Evolutionary conservation across 73 alveolate species (phyloP).

Genomic region (Symbiodinium natans): DNA sequence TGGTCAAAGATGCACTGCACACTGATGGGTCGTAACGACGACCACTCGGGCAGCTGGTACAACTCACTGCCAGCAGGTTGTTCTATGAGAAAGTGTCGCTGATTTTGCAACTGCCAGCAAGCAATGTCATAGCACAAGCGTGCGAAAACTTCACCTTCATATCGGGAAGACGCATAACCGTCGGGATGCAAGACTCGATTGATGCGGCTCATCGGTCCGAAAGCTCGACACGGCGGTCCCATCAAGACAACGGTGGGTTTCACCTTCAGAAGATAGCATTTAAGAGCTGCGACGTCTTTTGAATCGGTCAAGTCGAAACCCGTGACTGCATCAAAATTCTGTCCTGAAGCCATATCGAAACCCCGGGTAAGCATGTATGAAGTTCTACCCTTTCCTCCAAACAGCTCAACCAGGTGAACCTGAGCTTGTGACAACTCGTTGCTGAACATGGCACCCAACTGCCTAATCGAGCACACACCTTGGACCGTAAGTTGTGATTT

Average conservation of each 20-base stretch:
- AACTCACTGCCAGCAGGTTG: neutral
- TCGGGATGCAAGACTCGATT: constrained; percentile 3
- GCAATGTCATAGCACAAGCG: neutral
- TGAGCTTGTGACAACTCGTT: neutral
- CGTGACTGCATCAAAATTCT: neutral
- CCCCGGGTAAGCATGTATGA: neutral
- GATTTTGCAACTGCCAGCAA: neutral
- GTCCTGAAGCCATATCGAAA: neutral
- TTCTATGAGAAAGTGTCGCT: neutral
- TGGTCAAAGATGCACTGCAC: neutral
- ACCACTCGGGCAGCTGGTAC: neutral
- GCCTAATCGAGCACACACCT: no score
- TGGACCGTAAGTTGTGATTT: no score
- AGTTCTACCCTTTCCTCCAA: neutral
- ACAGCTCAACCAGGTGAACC: neutral
- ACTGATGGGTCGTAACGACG: neutral
- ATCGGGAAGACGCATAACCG: neutral
- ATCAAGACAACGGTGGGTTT: neutral
- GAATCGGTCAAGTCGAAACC: neutral
- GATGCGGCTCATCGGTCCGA: neutral
- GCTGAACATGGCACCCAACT: no score
- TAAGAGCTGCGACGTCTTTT: neutral
- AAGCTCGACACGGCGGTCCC: constrained; percentile 18
- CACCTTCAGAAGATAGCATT: neutral
- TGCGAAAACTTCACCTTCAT: neutral